Percentiles rank a stretch among this genome's conserved stretches.
Evolutionary conservation across 2,329 filamentous ascomycete genomes (phyloP).

Genomic region (Botryotinia calthae): DNA sequence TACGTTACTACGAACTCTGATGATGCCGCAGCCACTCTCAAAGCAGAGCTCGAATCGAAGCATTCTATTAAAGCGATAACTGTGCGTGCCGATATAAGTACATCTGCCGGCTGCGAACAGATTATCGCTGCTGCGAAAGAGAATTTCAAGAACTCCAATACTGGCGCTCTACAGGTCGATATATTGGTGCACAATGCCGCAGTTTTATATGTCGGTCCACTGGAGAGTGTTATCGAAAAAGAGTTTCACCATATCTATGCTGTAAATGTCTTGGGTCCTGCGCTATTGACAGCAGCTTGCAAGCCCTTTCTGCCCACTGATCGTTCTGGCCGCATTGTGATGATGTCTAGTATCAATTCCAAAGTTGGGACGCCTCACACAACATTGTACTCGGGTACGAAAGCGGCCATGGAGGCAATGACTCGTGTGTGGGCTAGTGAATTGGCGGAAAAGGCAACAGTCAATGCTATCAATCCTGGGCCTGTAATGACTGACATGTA

Average conservation of each 20-base stretch:
- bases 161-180: slow-evolving; percentile 64
- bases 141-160: slow-evolving; percentile 26
- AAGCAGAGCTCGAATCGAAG: slow-evolving; percentile 49
- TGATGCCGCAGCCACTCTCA: slow-evolving; percentile 50
- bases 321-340: slow-evolving; percentile 61
- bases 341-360: slow-evolving; percentile 55
- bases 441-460: slow-evolving; percentile 9
- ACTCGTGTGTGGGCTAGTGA: slow-evolving; percentile 40
- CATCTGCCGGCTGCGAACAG: slow-evolving; percentile 54
- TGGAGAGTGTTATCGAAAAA: slow-evolving; percentile 57
- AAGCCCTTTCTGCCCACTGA: slow-evolving; percentile 65
- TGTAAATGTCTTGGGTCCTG: slow-evolving; percentile 76
- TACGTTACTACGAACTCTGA: slow-evolving; percentile 60
- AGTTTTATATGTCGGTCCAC: slow-evolving; percentile 58
- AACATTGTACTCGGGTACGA: slow-evolving; percentile 60
- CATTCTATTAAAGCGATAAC: slow-evolving; percentile 58
- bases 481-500: slow-evolving; percentile 21
- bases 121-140: slow-evolving; percentile 54
- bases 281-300: slow-evolving; percentile 71
- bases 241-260: slow-evolving; percentile 71
- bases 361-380: slow-evolving; percentile 55
- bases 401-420: slow-evolving; percentile 64
- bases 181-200: slow-evolving; percentile 86
- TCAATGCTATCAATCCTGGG: slow-evolving; percentile 18
- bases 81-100: slow-evolving; percentile 68